Percentiles rank a stretch among this genome's conserved stretches.
phyloP scores from a whole-genome alignment of 1,139 yeast species.

The Yamadazyma conglobata region DNA sequence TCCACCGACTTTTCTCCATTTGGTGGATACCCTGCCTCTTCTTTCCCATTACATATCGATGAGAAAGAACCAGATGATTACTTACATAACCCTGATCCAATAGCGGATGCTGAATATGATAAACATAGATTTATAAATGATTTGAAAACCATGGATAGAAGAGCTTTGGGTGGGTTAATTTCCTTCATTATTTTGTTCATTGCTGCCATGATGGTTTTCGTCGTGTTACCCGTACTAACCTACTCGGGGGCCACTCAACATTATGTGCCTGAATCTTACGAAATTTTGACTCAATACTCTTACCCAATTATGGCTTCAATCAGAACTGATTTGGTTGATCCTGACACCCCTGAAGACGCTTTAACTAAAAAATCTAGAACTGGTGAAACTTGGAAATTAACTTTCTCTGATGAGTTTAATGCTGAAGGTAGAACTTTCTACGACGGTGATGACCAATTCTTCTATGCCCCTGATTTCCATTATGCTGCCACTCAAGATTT shows the following conservation, averaged over 20 bases:
- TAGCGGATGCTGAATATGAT: slow-evolving; percentile 77
- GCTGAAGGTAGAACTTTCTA: slow-evolving; percentile 81
- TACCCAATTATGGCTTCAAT: slow-evolving; percentile 63
- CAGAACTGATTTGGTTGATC: slow-evolving; percentile 63
- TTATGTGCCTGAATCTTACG: slow-evolving; percentile 30
- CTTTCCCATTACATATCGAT: slow-evolving; percentile 80
- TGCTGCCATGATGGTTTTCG: slow-evolving; percentile 64
- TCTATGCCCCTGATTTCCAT: slow-evolving; percentile 71
- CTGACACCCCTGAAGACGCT: slow-evolving; percentile 70
- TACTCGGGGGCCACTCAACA: slow-evolving; percentile 58
- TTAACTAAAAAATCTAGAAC: slow-evolving; percentile 39
- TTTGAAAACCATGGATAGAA: slow-evolving; percentile 55
- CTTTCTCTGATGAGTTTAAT: slow-evolving; percentile 81
- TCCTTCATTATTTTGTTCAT: slow-evolving; percentile 56
- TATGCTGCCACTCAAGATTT: slow-evolving; percentile 79
- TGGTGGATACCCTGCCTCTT: slow-evolving; percentile 90
- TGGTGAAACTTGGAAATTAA: slow-evolving; percentile 68
- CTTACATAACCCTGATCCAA: slow-evolving; percentile 89
- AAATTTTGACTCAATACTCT: slow-evolving; percentile 50
- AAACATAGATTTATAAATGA: slow-evolving; percentile 58
- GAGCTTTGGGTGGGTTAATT: slow-evolving; percentile 54
- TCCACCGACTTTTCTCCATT: slow-evolving; percentile 64
- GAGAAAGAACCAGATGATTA: slow-evolving; percentile 93
- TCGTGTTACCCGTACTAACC: slow-evolving; percentile 71
- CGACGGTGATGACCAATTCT: slow-evolving; percentile 80